Base-by-base conservation (phyloP, 352 stramenopile genomes). In the Phytophthora citrophthora region DNA sequence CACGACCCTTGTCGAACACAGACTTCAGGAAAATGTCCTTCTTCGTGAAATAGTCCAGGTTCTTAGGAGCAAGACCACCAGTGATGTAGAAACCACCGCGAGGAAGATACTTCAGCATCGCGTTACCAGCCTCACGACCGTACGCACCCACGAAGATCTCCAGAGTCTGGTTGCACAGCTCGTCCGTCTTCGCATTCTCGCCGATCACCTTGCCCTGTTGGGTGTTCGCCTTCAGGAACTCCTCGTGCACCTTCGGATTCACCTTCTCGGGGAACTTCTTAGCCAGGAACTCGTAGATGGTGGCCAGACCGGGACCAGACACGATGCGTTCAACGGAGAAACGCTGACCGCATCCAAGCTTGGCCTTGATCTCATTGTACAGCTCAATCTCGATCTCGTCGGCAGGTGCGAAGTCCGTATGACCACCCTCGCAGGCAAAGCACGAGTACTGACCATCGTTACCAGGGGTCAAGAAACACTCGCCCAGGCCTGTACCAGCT, bases 51-150 rank as follows among this genome's bases (percentile, higher is more conserved):
- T 93, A 94, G 64, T 94, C 77, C 40, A 99, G 79, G 74, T 99
- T 98, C 82, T 99, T 99, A 2, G 91, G 91, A 32, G 97, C 97
- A 36, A 99, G 86, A 48, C 96, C 96, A 29, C 97, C 97, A 8
- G 94, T 97, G 50, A 99, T 90, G 86, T 98, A 99, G 59, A 99
- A 90, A 27, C 97, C 97, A 72, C 96, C 96, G 20, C 87, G 95
- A 40, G 96, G 96, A 58, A 99, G 86, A 61, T 93, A 98, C 76
- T 98, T 98, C 56, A 99, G 85, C 49, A 88, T 89, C 51, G 89
- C 86, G 70, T 94, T 96, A 45, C 97, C 96, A 56, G 94, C 91
- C 77, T 99, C 97, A 62, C 80, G 84, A 43, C 95, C 97, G 68
- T 99, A 99, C n/a, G 94, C 84, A 68, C 87, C 86, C 18, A 97